Evolutionary conservation across 495 filamentous ascomycete species (phyloP).

Genomic region (Tirmania nivea): DNA sequence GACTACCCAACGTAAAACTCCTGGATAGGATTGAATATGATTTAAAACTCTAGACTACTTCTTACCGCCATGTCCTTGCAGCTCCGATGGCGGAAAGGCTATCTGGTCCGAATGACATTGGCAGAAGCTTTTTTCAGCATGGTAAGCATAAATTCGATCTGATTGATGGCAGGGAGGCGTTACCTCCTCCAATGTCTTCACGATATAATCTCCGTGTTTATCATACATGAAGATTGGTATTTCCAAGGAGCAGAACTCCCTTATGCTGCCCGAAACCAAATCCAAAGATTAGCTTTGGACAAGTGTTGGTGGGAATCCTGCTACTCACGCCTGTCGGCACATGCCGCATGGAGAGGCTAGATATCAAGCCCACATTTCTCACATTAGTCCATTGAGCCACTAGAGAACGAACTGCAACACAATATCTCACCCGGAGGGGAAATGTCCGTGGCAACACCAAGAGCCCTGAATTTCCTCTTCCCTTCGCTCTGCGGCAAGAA

Average conservation of each 20-base stretch:
- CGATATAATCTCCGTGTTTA: slow-evolving; percentile 39
- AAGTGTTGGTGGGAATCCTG: background rate
- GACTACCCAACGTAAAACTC: too few relatives aligned
- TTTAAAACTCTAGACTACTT: too few relatives aligned
- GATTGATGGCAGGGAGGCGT: background rate
- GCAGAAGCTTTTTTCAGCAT: slow-evolving; percentile 32
- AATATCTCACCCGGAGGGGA: slow-evolving; percentile 24
- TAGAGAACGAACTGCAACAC: too few relatives aligned
- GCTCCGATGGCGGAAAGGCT: slow-evolving; percentile 23
- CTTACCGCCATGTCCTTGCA: background rate
- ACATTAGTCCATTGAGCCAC: too few relatives aligned
- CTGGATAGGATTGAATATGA: too few relatives aligned
- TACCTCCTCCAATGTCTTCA: slow-evolving; percentile 58
- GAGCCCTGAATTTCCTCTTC: slow-evolving; percentile 47
- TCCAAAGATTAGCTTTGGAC: background rate
- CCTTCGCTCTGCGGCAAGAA: slow-evolving; percentile 30
- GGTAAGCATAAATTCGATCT: background rate
- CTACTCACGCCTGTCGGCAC: slow-evolving; percentile 37
- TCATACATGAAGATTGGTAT: slow-evolving; percentile 87
- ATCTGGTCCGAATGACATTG: slow-evolving; percentile 51
- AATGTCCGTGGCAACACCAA: slow-evolving; percentile 73
- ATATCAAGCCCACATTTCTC: too few relatives aligned
- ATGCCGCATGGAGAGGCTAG: slow-evolving; percentile 48
- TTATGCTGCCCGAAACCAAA: slow-evolving; percentile 25
- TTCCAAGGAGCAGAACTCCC: slow-evolving; percentile 47